Evolutionary conservation across 768 basidiomycete genomes (phyloP), one percentile per base, ranked within the genome.

Genomic region (Daedaleopsis nitida): DNA sequence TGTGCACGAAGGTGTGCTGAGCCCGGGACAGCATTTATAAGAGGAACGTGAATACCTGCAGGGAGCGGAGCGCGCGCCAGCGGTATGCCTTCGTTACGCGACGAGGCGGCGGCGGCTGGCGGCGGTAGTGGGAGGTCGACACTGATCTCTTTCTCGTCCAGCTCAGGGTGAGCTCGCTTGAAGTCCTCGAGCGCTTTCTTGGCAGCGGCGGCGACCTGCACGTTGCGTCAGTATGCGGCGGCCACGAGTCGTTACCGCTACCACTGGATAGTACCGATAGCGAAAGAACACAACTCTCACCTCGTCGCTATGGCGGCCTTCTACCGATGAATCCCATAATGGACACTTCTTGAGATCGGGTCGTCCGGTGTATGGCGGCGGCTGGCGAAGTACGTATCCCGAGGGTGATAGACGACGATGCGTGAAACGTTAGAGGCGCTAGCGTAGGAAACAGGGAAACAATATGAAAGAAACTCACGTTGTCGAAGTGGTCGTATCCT

Each of bases 401-500:
- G 42, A 34, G 39, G n/a, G n/a, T n/a, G n/a, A n/a, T n/a, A n/a
- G n/a, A n/a, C n/a, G n/a, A n/a, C 38, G 34, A 48, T 13, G 24
- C 17, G 14, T 17, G 52, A 42, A 23, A 17, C 45, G 1, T 32
- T n/a, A 64, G 21, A 43, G 51, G 51, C 24, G 19, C 52, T 37
- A 37, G 58, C 10, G 49, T 64, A 23, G 59, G 59, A 56, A 58
- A 55, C 51, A 17, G 13, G 23, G 24, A 44, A n/a, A n/a, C 8
- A 17, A 19, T 56, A 47, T 42, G 34, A 27, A 32, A 32, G 3
- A 32, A 32, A 70, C 78, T 35, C 68, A 83, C 83, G 52, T 83
- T 76, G 50, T 80, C 72, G 69, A 93, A 94, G 68, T 94, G 92
- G 0, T 91, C 87, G 66, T 94, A 93, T 1, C 91, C 90, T 0